Evolutionary conservation across 2,329 filamentous ascomycete species (phyloP), one percentile per base, ranked within the genome.

Genomic region (Fusarium longipes): DNA sequence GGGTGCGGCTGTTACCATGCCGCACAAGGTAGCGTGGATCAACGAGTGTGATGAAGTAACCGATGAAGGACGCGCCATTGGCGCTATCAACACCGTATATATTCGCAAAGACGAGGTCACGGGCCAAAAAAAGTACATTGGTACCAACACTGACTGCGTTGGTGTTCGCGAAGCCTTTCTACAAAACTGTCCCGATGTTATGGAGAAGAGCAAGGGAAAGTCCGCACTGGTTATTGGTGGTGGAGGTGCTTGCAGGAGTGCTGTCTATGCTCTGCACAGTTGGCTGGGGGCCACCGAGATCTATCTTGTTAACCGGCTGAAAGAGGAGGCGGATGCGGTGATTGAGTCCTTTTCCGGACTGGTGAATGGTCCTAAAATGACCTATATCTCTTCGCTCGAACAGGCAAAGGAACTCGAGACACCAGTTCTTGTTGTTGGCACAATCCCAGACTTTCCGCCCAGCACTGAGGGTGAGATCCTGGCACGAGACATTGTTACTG

Each of bases 81-180:
- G 39, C 9, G 50, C 50, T 11, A 35, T 45, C 50, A 54, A 54
- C 18, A 54, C 50, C 29, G 22, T 54, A n/a, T 54, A 47, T 11
- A 45, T 54, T 10, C 39, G 50, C 6, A 36, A 20, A 2, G 50
- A 54, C 14, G 5, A 24, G 12, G 29, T 10, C 6, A 45, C 29
- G n/a, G 38, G 38, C 1, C 22, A 47, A 11, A 47, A 14, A 8
- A 45, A 32, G 9, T 47, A 47, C 2, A 54, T 54, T 10, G 39
- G 50, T 15, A 47, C 50, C 3, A 54, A 54, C 8, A 54, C 50
- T 1, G 50, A 47, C n/a, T 47, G 24, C 5, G 15, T 47, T 24
- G 51, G 40, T 8, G 24, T 38, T 14, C 40, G 51, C 5, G 51
- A 54, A 10, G 14, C 51, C 0, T 54, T 54, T n/a, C 10, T 47